Evolutionary conservation across 345 rosid genomes (phyloP), one percentile per base, ranked within the genome.

Genomic region (Clarkia xantiana): DNA sequence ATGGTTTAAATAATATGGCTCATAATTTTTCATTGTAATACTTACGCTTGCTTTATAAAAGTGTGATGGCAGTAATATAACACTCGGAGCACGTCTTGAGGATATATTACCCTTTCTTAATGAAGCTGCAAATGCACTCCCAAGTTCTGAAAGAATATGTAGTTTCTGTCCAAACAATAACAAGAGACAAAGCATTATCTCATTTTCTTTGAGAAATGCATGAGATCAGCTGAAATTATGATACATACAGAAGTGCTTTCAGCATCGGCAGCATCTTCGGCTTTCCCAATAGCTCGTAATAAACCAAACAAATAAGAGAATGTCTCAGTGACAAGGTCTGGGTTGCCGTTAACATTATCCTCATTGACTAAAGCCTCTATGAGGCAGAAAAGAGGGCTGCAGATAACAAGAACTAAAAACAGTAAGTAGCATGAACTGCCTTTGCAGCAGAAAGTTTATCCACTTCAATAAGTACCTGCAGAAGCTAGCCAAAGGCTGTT

Each of bases 201-300:
- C 13, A 15, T 17, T 18, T 14, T n/a, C 40, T 12, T 5, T 23
- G 14, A 14, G 13, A 13, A 12, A 29, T 11, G 18, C 16, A 42
- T 18, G 25, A 49, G 18, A 11, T 14, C 12, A n/a, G 16, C 40
- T 46, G 43, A 22, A 44, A 55, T 20, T 52, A 50, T 44, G 40
- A 53, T 48, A 67, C 94, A 59, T 65, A 85, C 97, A 53, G 76
- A 73, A 67, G 96, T 83, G 71, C 38, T 65, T 62, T 61, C 62
- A 62, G 62, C 67, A 79, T 83, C 79, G 58, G 68, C 62, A 49
- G 82, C 89, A 79, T 90, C 80, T 12, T n/a, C n/a, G n/a, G 97
- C 88, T 73, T 67, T 83, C 73, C 66, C 81, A 54, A 90, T 77
- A 22, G 95, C 97, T 62, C 75, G 77, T 57, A 86, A 77, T 43